A percentile compares a stretch with the other conserved stretches of the same genome.
Evolutionary conservation across 192 early-diverging fungal species (phyloP).

Genomic region (Gamsiella multidivaricata): DNA sequence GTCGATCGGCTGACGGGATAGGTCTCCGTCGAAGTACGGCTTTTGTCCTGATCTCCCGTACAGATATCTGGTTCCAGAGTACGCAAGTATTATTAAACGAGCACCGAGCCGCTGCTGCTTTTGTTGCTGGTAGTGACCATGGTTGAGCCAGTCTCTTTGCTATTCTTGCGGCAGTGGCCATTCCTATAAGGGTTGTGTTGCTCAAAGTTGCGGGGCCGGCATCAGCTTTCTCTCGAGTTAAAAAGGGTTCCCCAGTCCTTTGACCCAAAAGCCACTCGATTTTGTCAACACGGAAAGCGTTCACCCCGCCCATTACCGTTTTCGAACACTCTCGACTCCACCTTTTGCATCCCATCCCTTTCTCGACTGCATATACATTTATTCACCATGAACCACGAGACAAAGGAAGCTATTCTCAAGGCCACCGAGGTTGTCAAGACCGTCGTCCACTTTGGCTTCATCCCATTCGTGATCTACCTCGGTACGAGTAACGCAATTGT

Average conservation of each 20-base stretch:
- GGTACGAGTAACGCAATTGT: conserved; percentile 43
- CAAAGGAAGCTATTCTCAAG: conserved; percentile 65
- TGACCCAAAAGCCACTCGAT: conserved; percentile 23
- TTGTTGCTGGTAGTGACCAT: too few species aligned
- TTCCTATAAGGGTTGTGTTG: conserved; percentile 1
- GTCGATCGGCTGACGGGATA: neutral
- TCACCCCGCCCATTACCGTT: neutral
- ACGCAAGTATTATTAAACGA: neutral
- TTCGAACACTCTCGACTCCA: neutral
- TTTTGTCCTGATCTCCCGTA: conserved; percentile 26
- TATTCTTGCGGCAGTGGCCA: conserved; percentile 17
- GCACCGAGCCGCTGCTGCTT: neutral
- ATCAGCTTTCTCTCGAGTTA: conserved; percentile 2
- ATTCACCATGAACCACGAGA: conserved; percentile 59
- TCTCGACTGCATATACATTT: conserved; percentile 2
- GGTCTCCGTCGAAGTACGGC: conserved; percentile 9
- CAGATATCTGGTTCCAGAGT: neutral
- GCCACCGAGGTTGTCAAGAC: conserved; percentile 65
- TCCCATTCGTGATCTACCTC: conserved; percentile 70
- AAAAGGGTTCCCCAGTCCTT: too few species aligned
- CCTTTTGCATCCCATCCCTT: neutral
- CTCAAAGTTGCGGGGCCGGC: too few species aligned
- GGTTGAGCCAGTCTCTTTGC: neutral
- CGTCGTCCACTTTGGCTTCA: conserved; percentile 70
- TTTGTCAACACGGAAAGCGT: conserved; percentile 19